These are phyloP conservation scores for Tolypocladium tundrense DNA, from an alignment of 2,329 filamentous ascomycete species.

Conservation along the genomic window DNA sequence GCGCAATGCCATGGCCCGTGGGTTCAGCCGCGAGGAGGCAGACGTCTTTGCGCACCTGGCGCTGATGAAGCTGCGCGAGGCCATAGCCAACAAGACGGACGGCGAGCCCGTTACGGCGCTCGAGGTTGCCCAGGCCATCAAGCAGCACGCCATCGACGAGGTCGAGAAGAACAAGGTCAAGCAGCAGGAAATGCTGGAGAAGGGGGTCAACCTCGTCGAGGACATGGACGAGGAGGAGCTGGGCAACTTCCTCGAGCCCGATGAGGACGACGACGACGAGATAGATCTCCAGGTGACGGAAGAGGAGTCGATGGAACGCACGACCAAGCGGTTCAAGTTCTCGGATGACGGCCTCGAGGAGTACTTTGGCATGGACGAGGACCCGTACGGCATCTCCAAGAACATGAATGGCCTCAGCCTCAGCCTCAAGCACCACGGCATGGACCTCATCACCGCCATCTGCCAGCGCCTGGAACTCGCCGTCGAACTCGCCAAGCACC, in stretches of 20 bases:
- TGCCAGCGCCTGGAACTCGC: conserved; percentile 39
- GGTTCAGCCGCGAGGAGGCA: conserved; percentile 10
- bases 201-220: conserved; percentile 5
- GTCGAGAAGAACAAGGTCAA: conserved; percentile 3
- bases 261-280: neutral
- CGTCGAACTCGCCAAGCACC: conserved; percentile 42
- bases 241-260: neutral
- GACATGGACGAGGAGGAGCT: conserved; percentile 6
- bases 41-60: conserved; percentile 11
- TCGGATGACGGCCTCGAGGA: conserved; percentile 12
- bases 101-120: conserved; percentile 6
- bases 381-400: conserved; percentile 15
- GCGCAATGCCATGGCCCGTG: conserved; percentile 8
- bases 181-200: conserved; percentile 1
- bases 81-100: neutral
- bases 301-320: conserved; percentile 5
- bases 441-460: conserved; percentile 33
- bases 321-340: conserved; percentile 18
- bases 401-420: conserved; percentile 7
- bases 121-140: conserved; percentile 11
- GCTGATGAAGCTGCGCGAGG: conserved; percentile 9
- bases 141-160: conserved; percentile 9
- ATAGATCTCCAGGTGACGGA: conserved; percentile 4
- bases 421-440: conserved; percentile 13
- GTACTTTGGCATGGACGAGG: conserved; percentile 15